Evolutionary conservation across 805 yeast species (phyloP).

Genomic region (Ogataea paraovalis): DNA sequence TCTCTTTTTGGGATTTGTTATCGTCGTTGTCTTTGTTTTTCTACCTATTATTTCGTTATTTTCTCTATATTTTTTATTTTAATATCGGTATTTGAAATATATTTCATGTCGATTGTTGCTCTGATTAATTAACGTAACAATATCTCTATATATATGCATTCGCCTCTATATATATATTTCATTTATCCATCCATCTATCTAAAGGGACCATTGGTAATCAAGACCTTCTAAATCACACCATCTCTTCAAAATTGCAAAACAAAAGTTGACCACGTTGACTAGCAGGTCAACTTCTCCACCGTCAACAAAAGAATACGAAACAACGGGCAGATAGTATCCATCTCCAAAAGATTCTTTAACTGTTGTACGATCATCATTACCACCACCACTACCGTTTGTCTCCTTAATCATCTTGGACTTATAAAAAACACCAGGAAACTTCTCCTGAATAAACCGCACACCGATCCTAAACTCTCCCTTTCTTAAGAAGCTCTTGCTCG

Average conservation of each 20-base stretch:
- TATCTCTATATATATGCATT: too few relatives aligned
- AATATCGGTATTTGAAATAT: too few relatives aligned
- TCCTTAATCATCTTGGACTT: background rate
- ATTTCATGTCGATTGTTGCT: too few relatives aligned
- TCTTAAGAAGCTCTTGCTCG: conserved; percentile 8
- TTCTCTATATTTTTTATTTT: too few relatives aligned
- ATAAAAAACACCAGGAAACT: conserved; percentile 14
- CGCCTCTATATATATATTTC: too few relatives aligned
- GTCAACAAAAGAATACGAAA: background rate
- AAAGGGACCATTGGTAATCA: conserved; percentile 16
- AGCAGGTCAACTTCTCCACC: conserved; percentile 4
- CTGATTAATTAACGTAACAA: too few relatives aligned
- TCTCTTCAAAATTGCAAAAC: conserved; percentile 18
- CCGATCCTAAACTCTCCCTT: conserved; percentile 18
- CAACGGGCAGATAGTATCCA: background rate
- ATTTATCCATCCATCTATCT: background rate
- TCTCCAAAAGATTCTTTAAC: background rate
- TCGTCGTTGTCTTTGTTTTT: background rate
- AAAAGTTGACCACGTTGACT: conserved; percentile 19
- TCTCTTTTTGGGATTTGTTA: background rate
- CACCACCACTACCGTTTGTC: background rate
- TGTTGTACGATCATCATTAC: background rate
- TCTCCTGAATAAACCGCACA: conserved; percentile 7
- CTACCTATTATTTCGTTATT: background rate
- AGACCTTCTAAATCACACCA: conserved; percentile 14